These are phyloP conservation scores for Fusarium virguliforme DNA, from an alignment of 2,329 filamentous ascomycete species.

Conservation along the genomic window DNA sequence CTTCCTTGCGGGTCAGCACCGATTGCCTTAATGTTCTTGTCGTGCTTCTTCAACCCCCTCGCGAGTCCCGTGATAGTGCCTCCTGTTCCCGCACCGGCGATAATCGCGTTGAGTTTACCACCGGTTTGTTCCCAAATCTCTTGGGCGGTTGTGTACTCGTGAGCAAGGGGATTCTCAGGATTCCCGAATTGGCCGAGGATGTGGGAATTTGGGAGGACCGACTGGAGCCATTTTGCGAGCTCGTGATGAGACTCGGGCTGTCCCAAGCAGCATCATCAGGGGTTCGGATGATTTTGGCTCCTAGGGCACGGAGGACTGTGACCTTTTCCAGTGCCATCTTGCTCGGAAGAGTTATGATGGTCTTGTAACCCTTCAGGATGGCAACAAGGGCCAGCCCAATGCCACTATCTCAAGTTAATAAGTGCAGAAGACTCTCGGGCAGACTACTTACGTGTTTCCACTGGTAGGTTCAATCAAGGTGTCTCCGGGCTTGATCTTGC, in stretches of 20 bases:
- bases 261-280: slow-evolving; percentile 96
- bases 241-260: slow-evolving; percentile 91
- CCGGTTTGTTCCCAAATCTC: slow-evolving; percentile 94
- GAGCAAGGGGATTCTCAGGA: slow-evolving; percentile 88
- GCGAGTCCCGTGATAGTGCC: slow-evolving; percentile 94
- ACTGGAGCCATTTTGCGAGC: slow-evolving; percentile 82
- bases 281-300: slow-evolving; percentile 95
- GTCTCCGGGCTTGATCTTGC: slow-evolving; percentile 96
- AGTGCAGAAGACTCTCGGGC: background rate
- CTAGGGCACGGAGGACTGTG: slow-evolving; percentile 89
- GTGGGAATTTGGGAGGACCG: slow-evolving; percentile 95
- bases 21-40: slow-evolving; percentile 85
- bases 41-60: slow-evolving; percentile 88
- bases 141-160: slow-evolving; percentile 86
- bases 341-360: slow-evolving; percentile 96
- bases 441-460: slow-evolving; percentile 80
- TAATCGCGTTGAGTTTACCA: slow-evolving; percentile 83
- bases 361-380: slow-evolving; percentile 96
- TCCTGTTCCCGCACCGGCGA: slow-evolving; percentile 93
- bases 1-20: slow-evolving; percentile 93
- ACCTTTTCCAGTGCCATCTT: slow-evolving; percentile 99
- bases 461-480: slow-evolving; percentile 97
- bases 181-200: slow-evolving; percentile 97
- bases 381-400: slow-evolving; percentile 95
- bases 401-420: slow-evolving; percentile 63